Conservation (phyloP, 768 basidiomycete genomes). For the Psilocybe sp. region DNA sequence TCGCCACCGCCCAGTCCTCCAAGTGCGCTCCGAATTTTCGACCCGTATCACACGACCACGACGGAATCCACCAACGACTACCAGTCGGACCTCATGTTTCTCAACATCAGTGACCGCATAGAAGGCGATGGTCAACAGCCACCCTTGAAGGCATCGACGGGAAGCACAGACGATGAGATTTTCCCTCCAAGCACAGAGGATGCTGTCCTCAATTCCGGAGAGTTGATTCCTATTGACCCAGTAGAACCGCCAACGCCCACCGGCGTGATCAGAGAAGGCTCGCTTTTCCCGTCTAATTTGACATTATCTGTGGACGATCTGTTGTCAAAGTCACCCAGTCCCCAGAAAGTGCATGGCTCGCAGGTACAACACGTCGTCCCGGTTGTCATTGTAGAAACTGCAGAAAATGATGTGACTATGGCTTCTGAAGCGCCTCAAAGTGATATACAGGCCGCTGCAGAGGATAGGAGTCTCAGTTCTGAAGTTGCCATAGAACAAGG, state of each 20-base stretch:
- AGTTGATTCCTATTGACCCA: constrained; percentile 35
- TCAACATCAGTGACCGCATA: constrained; percentile 8
- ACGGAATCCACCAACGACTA: constrained; percentile 15
- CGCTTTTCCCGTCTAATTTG: not conserved
- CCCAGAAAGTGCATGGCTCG: not conserved
- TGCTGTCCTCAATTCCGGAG: constrained; percentile 4
- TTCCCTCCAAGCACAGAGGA: constrained; percentile 5
- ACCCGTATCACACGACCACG: constrained; percentile 21
- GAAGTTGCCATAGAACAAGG: too few species aligned
- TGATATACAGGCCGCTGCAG: too few species aligned
- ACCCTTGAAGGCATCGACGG: not conserved
- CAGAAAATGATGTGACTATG: not conserved
- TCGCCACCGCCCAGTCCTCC: constrained; percentile 51
- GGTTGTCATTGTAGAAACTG: not conserved
- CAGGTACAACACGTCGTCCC: constrained; percentile 1
- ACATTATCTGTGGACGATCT: constrained; percentile 17
- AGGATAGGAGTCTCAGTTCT: too few species aligned
- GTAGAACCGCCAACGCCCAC: constrained; percentile 19
- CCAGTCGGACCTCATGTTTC: constrained; percentile 21
- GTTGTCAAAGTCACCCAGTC: constrained; percentile 14
- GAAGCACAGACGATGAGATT: not conserved
- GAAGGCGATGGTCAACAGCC: constrained; percentile 5
- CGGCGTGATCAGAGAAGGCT: too few species aligned
- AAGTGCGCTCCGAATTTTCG: constrained; percentile 19
- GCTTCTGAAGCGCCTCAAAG: too few species aligned